Evolutionary conservation across 148 eudicot species (phyloP), one percentile per base, ranked within the genome.

Genomic region (Chenopodium suecicum): DNA sequence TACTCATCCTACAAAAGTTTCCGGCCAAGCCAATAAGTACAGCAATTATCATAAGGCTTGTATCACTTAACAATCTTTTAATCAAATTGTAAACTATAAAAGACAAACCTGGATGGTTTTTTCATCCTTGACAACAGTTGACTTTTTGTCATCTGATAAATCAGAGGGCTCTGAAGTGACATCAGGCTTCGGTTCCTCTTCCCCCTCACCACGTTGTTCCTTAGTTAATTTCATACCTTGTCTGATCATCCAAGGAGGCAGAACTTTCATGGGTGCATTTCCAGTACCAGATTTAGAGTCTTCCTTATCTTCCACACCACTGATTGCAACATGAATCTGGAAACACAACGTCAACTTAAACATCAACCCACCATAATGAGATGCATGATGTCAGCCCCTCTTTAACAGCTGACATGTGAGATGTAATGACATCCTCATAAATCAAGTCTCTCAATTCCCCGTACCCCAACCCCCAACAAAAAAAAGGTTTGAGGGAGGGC

Each of bases 181-280:
- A 69, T 87, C 97, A 88, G 88, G 81, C 85, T 90, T 92, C 19
- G 77, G 31, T 83, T 94, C 98, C 62, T 86, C 86, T 87, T 90
- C 87, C 31, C 87, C 76, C 87, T 90, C 95, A 56, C 98, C 98
- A 69, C 97, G 99, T 85, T 94, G 99, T 87, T 91, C 97, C 52
- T 86, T 92, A 23, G 98, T 92, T 75, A 94, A 92, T 52, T 90
- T 91, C 99, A 97, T 97, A 52, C 97, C 93, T 88, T 94, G 87
- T 80, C 75, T 94, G 74, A 94, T 92, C 99, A 97, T 94, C 99
- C 99, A 97, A 48, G 98, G 99, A 86, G 99, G 99, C 87, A 94
- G 84, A 69, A 92, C 93, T 87, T 94, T 97, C 92, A 81, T 88
- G 34, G 93, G 88, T 78, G 80, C 69, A 85, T 41, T 83, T 65